Conservation (phyloP, 2,329 filamentous ascomycete genomes). For the Monosporascus sp. region DNA sequence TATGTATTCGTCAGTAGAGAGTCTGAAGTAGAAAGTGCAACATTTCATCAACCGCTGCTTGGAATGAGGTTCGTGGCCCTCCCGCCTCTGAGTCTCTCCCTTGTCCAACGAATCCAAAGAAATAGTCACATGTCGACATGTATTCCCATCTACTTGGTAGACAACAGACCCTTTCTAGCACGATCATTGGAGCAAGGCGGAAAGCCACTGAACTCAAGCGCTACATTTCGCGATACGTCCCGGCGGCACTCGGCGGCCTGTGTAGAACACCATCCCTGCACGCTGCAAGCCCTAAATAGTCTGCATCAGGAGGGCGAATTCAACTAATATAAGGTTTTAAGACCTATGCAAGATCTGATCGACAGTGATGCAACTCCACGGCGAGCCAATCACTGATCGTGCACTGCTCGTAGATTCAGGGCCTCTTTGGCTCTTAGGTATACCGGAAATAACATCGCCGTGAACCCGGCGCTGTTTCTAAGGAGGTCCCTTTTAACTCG, state of each 20-base stretch:
- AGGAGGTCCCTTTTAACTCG: no score
- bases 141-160: no score
- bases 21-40: conserved; percentile 41
- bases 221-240: no score
- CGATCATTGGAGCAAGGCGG: no score
- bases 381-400: not conserved
- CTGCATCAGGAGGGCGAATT: not conserved
- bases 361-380: not conserved
- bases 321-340: not conserved
- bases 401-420: not conserved
- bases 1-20: conserved; percentile 42
- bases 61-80: no score
- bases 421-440: not conserved
- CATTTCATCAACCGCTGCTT: no score
- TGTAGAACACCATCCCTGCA: not conserved
- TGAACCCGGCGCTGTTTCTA: not conserved
- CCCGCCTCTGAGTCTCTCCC: no score
- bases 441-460: not conserved
- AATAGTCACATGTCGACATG: no score
- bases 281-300: not conserved
- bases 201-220: no score
- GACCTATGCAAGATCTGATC: not conserved
- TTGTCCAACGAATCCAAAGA: no score
- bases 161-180: no score
- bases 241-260: no score